Conservation (phyloP, 2,329 filamentous ascomycete genomes). For the Calonectria pseudoturangicola region DNA sequence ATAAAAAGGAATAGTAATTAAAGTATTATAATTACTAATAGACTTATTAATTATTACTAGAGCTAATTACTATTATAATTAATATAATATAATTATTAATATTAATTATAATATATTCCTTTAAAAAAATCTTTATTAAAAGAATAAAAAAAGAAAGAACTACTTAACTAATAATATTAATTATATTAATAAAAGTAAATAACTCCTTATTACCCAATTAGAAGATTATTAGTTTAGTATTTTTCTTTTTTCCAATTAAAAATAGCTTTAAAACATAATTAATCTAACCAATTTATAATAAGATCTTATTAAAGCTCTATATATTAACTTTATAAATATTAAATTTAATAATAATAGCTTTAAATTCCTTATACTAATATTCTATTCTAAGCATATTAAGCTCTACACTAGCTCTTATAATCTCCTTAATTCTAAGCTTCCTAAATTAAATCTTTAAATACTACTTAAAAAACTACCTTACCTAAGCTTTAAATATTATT, state of each 20-base stretch:
- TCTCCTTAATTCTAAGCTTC: not conserved
- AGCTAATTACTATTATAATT: not conserved
- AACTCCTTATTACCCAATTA: constrained; percentile 15
- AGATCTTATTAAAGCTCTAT: too few species aligned
- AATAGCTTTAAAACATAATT: too few species aligned
- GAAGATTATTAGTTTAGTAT: too few species aligned
- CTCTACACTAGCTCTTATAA: not conserved
- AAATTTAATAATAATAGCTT: too few species aligned
- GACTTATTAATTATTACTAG: constrained; percentile 6
- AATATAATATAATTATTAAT: constrained; percentile 8
- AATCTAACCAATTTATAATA: too few species aligned
- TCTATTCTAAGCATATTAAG: not conserved
- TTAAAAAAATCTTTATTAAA: not conserved
- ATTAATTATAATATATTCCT: constrained; percentile 23
- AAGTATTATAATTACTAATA: constrained; percentile 16
- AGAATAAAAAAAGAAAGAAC: constrained; percentile 23
- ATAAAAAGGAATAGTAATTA: constrained; percentile 15
- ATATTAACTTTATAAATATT: too few species aligned
- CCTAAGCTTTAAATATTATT: not conserved
- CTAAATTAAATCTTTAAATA: not conserved
- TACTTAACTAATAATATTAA: not conserved
- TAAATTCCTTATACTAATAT: too few species aligned
- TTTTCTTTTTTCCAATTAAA: too few species aligned
- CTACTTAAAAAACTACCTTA: not conserved
- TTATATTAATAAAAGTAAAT: constrained; percentile 7